phyloP scores from a whole-genome alignment of 73 alveolate species.

The Paramecium caudatum region DNA sequence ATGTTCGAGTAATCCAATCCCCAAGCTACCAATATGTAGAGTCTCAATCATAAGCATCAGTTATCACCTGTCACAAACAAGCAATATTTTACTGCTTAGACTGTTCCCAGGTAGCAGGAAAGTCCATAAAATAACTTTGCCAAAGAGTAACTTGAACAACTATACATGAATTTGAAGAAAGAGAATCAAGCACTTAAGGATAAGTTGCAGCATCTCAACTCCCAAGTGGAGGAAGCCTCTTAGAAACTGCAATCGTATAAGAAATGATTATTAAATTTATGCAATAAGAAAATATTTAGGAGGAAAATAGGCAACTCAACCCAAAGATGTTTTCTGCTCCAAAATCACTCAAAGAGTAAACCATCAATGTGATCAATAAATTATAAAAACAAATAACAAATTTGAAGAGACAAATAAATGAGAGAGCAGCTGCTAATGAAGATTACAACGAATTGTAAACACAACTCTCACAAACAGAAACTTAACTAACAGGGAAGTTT shows the following conservation, averaged over 20 bases:
- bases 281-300: neutral
- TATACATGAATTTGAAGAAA: constrained; percentile 19
- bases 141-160: constrained; percentile 13
- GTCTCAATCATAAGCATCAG: neutral
- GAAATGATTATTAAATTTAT: neutral
- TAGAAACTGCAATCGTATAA: neutral
- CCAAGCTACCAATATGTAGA: constrained; percentile 40
- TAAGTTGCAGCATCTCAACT: neutral
- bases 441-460: neutral
- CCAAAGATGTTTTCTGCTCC: neutral
- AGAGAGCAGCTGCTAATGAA: neutral
- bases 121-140: constrained; percentile 3
- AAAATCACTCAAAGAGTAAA: neutral
- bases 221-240: constrained; percentile 21
- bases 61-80: too few species aligned
- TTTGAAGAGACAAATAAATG: neutral
- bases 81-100: neutral
- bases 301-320: neutral
- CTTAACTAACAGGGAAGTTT: neutral
- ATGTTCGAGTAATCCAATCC: neutral
- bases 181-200: constrained; percentile 46
- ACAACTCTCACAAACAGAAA: neutral
- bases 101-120: neutral
- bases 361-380: neutral
- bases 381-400: neutral